Evolutionary conservation across 2,329 filamentous ascomycete genomes (phyloP).

Genomic region (Hypomyces perniciosus): DNA sequence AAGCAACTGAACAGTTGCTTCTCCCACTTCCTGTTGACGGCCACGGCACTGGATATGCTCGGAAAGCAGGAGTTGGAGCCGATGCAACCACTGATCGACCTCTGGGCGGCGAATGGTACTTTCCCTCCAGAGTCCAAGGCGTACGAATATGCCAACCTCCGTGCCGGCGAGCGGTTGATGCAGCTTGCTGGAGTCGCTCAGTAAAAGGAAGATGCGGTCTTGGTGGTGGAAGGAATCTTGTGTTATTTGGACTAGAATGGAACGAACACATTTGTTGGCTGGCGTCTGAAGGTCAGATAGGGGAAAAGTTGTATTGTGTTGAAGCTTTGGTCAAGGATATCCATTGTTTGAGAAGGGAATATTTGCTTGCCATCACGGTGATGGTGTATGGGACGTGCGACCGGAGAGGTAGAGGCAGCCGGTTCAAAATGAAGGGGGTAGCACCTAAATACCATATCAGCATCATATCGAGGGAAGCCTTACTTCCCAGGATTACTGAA

Average conservation of each 20-base stretch:
- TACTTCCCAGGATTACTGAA: too few species aligned
- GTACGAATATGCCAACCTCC: constrained; percentile 58
- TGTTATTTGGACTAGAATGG: background rate
- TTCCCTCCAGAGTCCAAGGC: constrained; percentile 71
- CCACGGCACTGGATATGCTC: constrained; percentile 75
- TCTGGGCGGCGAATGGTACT: constrained; percentile 84
- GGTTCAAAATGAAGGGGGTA: too few species aligned
- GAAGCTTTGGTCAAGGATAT: background rate
- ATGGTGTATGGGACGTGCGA: too few species aligned
- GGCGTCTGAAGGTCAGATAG: background rate
- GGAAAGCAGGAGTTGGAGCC: constrained; percentile 88
- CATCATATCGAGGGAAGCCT: too few species aligned
- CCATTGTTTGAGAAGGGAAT: background rate
- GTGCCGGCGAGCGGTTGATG: constrained; percentile 53
- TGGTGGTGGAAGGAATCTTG: background rate
- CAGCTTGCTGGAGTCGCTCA: constrained; percentile 36
- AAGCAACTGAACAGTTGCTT: constrained; percentile 85
- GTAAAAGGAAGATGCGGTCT: constrained; percentile 13
- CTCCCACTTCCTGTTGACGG: constrained; percentile 75
- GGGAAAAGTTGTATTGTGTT: background rate
- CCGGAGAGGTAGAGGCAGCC: too few species aligned
- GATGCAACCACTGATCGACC: constrained; percentile 88
- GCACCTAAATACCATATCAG: too few species aligned
- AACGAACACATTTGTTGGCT: background rate
- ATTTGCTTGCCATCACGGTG: too few species aligned